Evolutionary conservation across 352 stramenopile genomes (phyloP), one percentile per base, ranked within the genome.

Genomic region (Pythium volutum): DNA sequence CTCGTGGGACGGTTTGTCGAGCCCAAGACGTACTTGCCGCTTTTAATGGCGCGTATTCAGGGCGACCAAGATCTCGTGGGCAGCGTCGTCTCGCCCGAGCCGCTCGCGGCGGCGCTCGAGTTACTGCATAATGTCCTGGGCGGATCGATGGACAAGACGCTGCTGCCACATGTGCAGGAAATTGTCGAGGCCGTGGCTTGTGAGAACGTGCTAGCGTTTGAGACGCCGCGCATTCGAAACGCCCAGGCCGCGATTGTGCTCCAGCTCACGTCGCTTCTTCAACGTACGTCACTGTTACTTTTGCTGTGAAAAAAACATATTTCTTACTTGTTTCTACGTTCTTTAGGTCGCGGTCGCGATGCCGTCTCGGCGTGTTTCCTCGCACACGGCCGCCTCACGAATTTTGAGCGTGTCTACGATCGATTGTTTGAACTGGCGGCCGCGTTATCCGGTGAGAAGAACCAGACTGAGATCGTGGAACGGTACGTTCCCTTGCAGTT

Each of bases 1-100:
- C 74, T 88, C 15, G 73, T 71, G 8, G 84, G 84, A 0, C 70
- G 84, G 1, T 93, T 92, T 63, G 68, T 77, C 20, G 72, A 73
- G 6, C 79, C 84, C 0, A 75, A 65, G 58, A 91, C 84, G 42
- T 92, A 90, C 59, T 59, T 94, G 33, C 67, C 68, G 46, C 53
- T 94, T n/a, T 20, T 91, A 12, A 61, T 94, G 16, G 69, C 76
- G 14, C 79, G 78, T 3, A 68, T 92, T 27, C 73, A 76, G 23
- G 80, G 81, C 25, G 79, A 90, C 22, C 65, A 73, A 2, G 73
- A 87, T 0, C 66, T 73, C 22, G 65, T 77, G 11, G 66, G 65
- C 10, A 34, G n/a, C 15, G 42, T 73, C 25, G 47, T 78, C 33
- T 51, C 65, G 27, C 58, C 72, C 1, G 68, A 54, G 0, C 50